Percentiles rank a stretch among this genome's conserved stretches.
Conservation (phyloP, 1,284 basidiomycete genomes). For the Heliocybe sulcata region DNA sequence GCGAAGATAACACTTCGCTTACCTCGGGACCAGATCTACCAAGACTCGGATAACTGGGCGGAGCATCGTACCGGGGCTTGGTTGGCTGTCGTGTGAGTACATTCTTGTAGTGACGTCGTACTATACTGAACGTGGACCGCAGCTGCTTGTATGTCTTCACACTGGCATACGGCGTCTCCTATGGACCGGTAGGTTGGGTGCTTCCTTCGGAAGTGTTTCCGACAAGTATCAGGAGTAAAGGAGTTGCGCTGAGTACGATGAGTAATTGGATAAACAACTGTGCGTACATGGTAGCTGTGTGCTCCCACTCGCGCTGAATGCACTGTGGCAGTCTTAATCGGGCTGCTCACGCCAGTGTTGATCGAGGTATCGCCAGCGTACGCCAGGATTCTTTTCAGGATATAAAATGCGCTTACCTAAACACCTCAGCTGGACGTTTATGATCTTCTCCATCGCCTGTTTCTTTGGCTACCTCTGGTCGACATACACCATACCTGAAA, state of each 20-base stretch:
- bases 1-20: not conserved
- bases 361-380: slow-evolving; percentile 58
- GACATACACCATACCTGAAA: slow-evolving; percentile 65
- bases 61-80: slow-evolving; percentile 51
- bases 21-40: slow-evolving; percentile 30
- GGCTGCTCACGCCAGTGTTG: slow-evolving; percentile 70
- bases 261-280: slow-evolving; percentile 83
- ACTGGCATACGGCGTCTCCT: slow-evolving; percentile 78
- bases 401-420: slow-evolving; percentile 3
- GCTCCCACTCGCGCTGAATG: not conserved
- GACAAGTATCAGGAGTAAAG: slow-evolving; percentile 78
- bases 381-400: slow-evolving; percentile 14
- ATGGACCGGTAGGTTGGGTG: slow-evolving; percentile 84
- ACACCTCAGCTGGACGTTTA: slow-evolving; percentile 50
- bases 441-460: slow-evolving; percentile 60
- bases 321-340: slow-evolving; percentile 64
- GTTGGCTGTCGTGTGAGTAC: slow-evolving; percentile 53
- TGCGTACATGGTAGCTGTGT: slow-evolving; percentile 33
- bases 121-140: slow-evolving; percentile 17
- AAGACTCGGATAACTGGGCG: slow-evolving; percentile 47
- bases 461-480: slow-evolving; percentile 62
- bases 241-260: slow-evolving; percentile 78
- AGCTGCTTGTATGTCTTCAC: slow-evolving; percentile 76
- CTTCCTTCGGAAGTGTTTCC: slow-evolving; percentile 82
- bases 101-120: slow-evolving; percentile 8